Evolutionary conservation across 345 rosid species (phyloP).

Genomic region (Erodium maritimum): DNA sequence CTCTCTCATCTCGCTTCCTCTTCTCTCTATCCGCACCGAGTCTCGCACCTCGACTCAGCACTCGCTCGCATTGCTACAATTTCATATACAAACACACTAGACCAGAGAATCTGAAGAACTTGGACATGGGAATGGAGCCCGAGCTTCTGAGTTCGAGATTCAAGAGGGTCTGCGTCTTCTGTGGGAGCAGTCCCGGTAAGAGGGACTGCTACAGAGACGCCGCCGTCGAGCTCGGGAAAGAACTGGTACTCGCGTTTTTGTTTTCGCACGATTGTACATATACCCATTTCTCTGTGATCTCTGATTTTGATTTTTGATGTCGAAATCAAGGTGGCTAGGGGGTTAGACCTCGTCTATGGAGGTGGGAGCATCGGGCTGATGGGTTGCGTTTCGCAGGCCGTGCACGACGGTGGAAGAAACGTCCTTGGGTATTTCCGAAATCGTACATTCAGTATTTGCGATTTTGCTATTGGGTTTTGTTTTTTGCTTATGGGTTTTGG

Average conservation of each 20-base stretch:
- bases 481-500: not conserved
- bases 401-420: conserved; percentile 66
- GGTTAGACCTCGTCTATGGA: conserved; percentile 81
- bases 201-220: conserved; percentile 71
- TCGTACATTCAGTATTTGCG: not conserved
- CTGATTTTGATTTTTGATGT: not conserved
- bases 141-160: conserved; percentile 34
- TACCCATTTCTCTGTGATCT: not conserved
- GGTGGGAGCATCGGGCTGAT: conserved; percentile 93
- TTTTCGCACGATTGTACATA: not conserved
- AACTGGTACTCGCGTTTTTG: conserved; percentile 40
- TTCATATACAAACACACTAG: too few relatives aligned
- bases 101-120: too few relatives aligned
- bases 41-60: too few relatives aligned
- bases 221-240: conserved; percentile 67
- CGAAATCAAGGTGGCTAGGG: conserved; percentile 41
- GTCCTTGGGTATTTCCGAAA: conserved; percentile 59
- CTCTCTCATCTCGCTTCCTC: too few relatives aligned
- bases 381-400: conserved; percentile 87
- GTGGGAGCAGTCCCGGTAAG: conserved; percentile 65
- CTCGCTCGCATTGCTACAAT: too few relatives aligned
- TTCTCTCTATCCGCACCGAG: too few relatives aligned
- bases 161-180: conserved; percentile 35
- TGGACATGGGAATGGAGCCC: too few relatives aligned
- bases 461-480: not conserved